Evolutionary conservation across 2,329 filamentous ascomycete genomes (phyloP).

Genomic region (Mollisiaceae sp.): DNA sequence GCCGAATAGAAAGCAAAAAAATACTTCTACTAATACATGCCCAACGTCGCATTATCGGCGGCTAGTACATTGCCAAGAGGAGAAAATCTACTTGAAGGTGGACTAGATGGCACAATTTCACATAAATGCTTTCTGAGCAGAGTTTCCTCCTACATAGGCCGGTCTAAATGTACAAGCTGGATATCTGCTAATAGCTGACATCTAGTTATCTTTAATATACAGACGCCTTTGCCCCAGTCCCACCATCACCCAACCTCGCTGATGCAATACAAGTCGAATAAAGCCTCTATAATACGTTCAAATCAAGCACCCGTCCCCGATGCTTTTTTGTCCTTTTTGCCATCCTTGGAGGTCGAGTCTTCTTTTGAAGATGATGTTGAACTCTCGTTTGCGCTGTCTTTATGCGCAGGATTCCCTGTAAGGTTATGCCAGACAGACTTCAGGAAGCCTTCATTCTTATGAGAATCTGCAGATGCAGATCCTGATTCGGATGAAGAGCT

Average conservation of each 20-base stretch:
- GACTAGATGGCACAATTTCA: not conserved
- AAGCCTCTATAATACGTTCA: slow-evolving; percentile 21
- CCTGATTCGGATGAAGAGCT: slow-evolving; percentile 25
- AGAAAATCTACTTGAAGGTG: not conserved
- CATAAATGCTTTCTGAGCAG: slow-evolving; percentile 22
- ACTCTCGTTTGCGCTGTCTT: slow-evolving; percentile 11
- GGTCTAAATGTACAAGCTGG: slow-evolving; percentile 33
- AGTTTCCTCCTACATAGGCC: slow-evolving; percentile 29
- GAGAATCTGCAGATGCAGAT: slow-evolving; percentile 47
- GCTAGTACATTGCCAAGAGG: not conserved
- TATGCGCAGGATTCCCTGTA: slow-evolving; percentile 65
- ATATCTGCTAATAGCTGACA: slow-evolving; percentile 11
- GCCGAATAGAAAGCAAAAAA: not conserved
- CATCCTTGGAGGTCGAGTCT: slow-evolving; percentile 16
- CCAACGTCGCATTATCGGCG: not conserved
- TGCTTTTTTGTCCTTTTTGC: slow-evolving; percentile 34
- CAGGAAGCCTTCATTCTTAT: slow-evolving; percentile 87
- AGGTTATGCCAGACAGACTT: slow-evolving; percentile 93
- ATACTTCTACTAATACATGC: not conserved
- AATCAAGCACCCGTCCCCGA: slow-evolving; percentile 20
- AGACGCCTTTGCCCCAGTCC: slow-evolving; percentile 32
- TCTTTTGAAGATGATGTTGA: slow-evolving; percentile 11
- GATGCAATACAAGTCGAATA: slow-evolving; percentile 32
- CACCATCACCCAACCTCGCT: slow-evolving; percentile 25
- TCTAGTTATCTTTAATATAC: slow-evolving; percentile 20